A percentile compares a stretch with the other conserved stretches of the same genome.
These are phyloP conservation scores for Paspalum notatum DNA, from an alignment of 176 grass and related monocot species.

Conservation along the genomic window DNA sequence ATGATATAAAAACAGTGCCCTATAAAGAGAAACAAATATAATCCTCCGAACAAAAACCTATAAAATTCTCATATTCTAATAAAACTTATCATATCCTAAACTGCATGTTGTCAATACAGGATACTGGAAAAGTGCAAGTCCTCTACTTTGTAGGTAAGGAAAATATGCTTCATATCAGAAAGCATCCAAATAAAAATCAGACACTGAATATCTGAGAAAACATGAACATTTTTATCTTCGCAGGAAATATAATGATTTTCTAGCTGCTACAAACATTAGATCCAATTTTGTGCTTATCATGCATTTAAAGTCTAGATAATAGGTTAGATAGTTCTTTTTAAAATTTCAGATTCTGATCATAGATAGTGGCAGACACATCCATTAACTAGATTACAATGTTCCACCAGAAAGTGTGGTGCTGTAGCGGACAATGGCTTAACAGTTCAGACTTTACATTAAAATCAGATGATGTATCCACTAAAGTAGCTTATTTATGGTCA, in stretches of 20 bases:
- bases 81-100: conserved; percentile 3
- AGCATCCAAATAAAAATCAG: background rate
- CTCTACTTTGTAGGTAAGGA: background rate
- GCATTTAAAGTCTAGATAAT: background rate
- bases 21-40: background rate
- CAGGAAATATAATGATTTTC: background rate
- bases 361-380: conserved; percentile 7
- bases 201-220: background rate
- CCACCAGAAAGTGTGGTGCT: background rate
- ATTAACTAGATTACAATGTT: background rate
- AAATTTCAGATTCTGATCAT: background rate
- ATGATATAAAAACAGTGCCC: background rate
- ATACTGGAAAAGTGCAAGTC: background rate
- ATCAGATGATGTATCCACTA: background rate
- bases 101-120: background rate
- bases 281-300: background rate
- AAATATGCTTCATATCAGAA: background rate
- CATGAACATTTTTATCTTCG: background rate
- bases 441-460: background rate
- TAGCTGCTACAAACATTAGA: background rate
- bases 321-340: background rate
- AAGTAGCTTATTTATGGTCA: background rate
- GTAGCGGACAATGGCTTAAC: conserved; percentile 3
- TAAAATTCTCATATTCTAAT: background rate
- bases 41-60: background rate